Evolutionary conservation across 2,329 filamentous ascomycete species (phyloP), one percentile per base, ranked within the genome.

Genomic region (Didymella exigua): DNA sequence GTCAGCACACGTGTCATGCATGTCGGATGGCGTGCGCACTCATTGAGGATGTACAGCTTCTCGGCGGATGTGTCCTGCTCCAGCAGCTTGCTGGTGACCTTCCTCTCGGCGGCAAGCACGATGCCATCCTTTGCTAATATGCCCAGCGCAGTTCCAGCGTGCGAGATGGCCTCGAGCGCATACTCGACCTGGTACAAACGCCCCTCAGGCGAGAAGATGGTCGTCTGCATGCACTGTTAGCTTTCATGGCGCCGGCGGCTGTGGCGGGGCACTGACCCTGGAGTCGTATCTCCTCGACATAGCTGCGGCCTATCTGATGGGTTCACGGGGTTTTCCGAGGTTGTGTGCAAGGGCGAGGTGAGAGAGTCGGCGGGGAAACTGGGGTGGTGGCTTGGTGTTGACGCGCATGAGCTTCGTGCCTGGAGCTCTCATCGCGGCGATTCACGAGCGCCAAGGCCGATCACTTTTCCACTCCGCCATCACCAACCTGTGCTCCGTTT

Each of bases 161-260:
- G 95, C 65, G 95, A 99, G 75, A 99, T 99, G 75, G 95, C 95
- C 79, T 99, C 95, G 47, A 99, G 86, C 23, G 95, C 96, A 84
- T 99, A 99, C 86, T 99, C 95, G 71, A 99, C 95, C 80, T 99
- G 95, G 79, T 99, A 99, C 59, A 99, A 86, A 74, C 95, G 93
- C 63, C 95, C 95, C 82, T 99, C 95, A 57, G 95, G 95, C 58
- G 95, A 99, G 87, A 99, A 99, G 85, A 99, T 99, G 76, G 95
- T 99, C 70, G 95, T 99, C 93, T 96, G 70, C 19, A 51, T 45
- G 45, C 38, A 23, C 18, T 26, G 67, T 71, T 67, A 70, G 70
- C 62, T 34, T 51, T 33, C 26, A 23, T 49, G 48, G 29, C 27
- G 46, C n/a, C 26, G 56, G 31, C 41, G 61, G 34, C 47, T 18